Percentiles rank a stretch among this genome's conserved stretches.
Conservation (phyloP, 2,329 filamentous ascomycete species). For the Colletotrichum euphorbiae region DNA sequence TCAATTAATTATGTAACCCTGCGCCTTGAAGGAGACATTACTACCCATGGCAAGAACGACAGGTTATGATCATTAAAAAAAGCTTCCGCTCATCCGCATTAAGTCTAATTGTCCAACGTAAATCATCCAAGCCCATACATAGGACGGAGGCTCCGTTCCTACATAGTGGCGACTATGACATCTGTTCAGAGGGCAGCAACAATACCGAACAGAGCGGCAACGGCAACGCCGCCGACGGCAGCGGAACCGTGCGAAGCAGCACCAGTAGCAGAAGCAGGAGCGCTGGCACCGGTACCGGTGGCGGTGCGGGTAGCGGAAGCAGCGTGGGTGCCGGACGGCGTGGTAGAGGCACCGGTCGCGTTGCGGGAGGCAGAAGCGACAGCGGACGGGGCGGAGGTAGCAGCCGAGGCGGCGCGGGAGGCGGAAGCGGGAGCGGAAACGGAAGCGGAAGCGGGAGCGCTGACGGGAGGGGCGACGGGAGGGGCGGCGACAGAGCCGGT, state of each 20-base stretch:
- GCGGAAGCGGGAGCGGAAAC: constrained; percentile 39
- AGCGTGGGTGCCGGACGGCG: too few relatives aligned
- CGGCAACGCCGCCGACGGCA: constrained; percentile 23
- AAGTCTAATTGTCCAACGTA: constrained; percentile 14
- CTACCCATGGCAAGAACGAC: constrained; percentile 2
- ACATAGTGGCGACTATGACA: too few relatives aligned
- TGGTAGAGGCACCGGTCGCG: constrained; percentile 15
- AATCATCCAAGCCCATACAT: constrained; percentile 15
- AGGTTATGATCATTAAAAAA: constrained; percentile 10
- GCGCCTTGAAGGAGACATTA: not conserved
- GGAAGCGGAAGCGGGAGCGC: not conserved
- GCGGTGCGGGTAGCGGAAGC: too few relatives aligned
- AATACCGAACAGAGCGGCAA: constrained; percentile 32
- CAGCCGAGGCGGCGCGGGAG: constrained; percentile 20
- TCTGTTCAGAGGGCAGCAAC: constrained; percentile 29
- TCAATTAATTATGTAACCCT: constrained; percentile 28
- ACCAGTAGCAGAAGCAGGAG: constrained; percentile 10
- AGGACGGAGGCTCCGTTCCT: not conserved
- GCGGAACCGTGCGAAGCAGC: constrained; percentile 22
- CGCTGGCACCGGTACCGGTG: not conserved
- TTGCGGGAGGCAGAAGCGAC: constrained; percentile 5
- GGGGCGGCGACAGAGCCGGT: constrained; percentile 1
- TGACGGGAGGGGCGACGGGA: not conserved
- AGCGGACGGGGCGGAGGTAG: constrained; percentile 6
- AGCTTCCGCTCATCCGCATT: constrained; percentile 16